These are phyloP conservation scores for Camellia japonica DNA, from an alignment of 148 eudicot genomes.

Conservation along the genomic window DNA sequence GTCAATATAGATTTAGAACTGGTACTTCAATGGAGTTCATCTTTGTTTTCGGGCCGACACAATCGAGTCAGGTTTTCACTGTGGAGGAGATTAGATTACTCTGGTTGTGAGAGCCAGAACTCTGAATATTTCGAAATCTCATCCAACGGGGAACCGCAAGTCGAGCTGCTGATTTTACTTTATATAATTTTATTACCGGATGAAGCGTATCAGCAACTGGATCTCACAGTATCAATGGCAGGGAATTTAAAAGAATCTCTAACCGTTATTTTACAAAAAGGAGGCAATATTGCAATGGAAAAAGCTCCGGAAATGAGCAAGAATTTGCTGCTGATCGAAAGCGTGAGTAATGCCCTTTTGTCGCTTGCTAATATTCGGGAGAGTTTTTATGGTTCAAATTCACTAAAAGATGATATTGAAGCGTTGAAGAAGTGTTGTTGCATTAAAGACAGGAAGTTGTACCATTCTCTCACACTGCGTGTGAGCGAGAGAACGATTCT, in stretches of 20 bases:
- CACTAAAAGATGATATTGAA: conserved; percentile 56
- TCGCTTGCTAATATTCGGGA: conserved; percentile 77
- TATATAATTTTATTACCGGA: conserved; percentile 59
- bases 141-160: conserved; percentile 73
- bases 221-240: conserved; percentile 36
- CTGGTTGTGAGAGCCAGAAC: conserved; percentile 61
- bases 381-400: conserved; percentile 49
- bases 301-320: conserved; percentile 36
- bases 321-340: conserved; percentile 44
- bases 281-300: conserved; percentile 19
- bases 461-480: conserved; percentile 70
- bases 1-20: conserved; percentile 80
- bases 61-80: conserved; percentile 59
- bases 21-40: conserved; percentile 74
- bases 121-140: conserved; percentile 90
- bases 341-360: conserved; percentile 56
- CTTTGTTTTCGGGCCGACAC: conserved; percentile 61
- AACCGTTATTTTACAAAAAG: conserved; percentile 11
- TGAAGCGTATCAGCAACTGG: conserved; percentile 52
- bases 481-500: conserved; percentile 75
- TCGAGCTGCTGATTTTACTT: conserved; percentile 71
- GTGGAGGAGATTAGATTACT: conserved; percentile 69
- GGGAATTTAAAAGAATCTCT: conserved; percentile 24
- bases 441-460: conserved; percentile 49
- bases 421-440: conserved; percentile 39